Base-by-base conservation (phyloP, 2,329 filamentous ascomycete genomes). In the Fusarium sambucinum region DNA sequence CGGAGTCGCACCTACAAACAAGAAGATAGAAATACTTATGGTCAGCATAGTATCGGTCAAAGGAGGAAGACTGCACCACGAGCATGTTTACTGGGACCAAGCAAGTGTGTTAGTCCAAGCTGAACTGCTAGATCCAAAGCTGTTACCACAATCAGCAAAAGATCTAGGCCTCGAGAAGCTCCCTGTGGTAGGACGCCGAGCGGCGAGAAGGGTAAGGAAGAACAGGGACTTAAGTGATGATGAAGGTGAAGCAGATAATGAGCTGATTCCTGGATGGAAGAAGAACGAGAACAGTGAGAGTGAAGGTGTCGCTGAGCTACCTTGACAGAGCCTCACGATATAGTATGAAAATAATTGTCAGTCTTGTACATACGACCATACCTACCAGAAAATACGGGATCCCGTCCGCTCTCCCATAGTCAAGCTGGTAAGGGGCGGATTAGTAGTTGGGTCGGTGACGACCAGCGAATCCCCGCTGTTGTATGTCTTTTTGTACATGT, bases 31-130 rank as follows among this genome's bases (percentile, higher is more conserved):
- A 41, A 81, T 90, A 6, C 83, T 88, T 0, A 83, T 90, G 58
- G 89, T 87, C 0, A 83, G 84, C 3, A 81, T 90, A 3, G 87
- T 90, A 0, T 85, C 85, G 19, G 78, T 90, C 44, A 82, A 85
- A 3, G 88, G 87, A 1, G 87, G 89, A 45, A 82, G 86, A 10
- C 73, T 90, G 1, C 87, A 85, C 48, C 86, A 89, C 42, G 88
- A 90, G 72, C 87, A 90, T 61, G 88, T 90, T 14, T 82, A 85
- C 33, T 90, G 88, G 88, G 88, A 90, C 52, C 87, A 90, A 70
- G 86, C 82, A 0, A 89, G 86, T 0, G 86, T 86, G 4, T 73
- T 90, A 30, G 75, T 83, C 3, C 90, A 92, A 71, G 74, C 87
- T 8, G 89, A 88, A 0, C 72, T 90, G 35, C 69, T 92, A 33